Conservation (phyloP, 2,329 filamentous ascomycete species). For the Pseudogymnoascus sp. region DNA sequence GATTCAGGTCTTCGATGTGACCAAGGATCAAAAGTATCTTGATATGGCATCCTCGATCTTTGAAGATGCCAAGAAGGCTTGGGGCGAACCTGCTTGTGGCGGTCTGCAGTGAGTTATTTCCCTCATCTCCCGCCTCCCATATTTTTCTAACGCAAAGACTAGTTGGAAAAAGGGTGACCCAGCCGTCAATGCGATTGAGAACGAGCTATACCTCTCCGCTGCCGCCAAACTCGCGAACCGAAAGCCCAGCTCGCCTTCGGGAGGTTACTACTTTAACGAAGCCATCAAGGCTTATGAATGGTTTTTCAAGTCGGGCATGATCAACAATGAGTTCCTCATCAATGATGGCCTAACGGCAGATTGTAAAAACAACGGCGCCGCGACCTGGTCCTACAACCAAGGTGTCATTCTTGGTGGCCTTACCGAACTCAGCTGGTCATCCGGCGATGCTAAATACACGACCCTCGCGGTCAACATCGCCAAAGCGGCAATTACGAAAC, state of each 20-base stretch:
- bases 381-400: constrained; percentile 50
- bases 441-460: constrained; percentile 33
- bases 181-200: constrained; percentile 50
- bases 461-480: constrained; percentile 48
- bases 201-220: constrained; percentile 48
- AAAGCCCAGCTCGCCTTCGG: constrained; percentile 41
- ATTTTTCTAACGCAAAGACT: constrained; percentile 9
- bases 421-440: constrained; percentile 49
- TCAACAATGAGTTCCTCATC: constrained; percentile 40
- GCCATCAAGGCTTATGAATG: constrained; percentile 43
- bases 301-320: constrained; percentile 42
- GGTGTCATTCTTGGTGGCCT: constrained; percentile 54
- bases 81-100: constrained; percentile 43
- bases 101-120: constrained; percentile 38
- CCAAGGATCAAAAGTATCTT: constrained; percentile 45
- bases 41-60: constrained; percentile 46
- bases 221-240: constrained; percentile 50
- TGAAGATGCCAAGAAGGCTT: constrained; percentile 47
- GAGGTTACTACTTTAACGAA: constrained; percentile 50
- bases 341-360: constrained; percentile 45
- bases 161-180: constrained; percentile 46
- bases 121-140: neutral
- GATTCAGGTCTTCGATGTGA: constrained; percentile 50
- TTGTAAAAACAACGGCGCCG: constrained; percentile 42
- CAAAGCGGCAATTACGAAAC: constrained; percentile 40